Base-by-base conservation (phyloP, 805 yeast species). In the Myxozyma monticola region DNA sequence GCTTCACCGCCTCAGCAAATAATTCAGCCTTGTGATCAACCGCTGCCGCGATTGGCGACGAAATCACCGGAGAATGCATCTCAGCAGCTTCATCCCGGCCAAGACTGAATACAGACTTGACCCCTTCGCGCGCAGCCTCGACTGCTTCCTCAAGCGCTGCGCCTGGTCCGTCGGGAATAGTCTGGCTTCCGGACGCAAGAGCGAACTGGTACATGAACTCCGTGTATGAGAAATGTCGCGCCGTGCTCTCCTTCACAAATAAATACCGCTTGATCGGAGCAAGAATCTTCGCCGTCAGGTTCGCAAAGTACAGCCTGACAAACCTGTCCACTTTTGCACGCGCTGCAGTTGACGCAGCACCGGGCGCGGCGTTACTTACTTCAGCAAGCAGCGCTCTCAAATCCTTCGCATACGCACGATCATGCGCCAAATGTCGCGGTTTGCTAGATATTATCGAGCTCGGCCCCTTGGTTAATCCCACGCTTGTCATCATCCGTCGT, bases 251-350 rank as follows among this genome's bases (percentile, higher is more conserved):
- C n/a, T 54, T 45, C 8, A 53, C 57, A 26, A 37, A 53, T 26
- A 53, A 28, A 34, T 31, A 54, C 37, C 56, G 49, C 39, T 43
- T 45, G 3, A 54, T 41, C 1, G 59, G 59, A 6, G 56, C 49
- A 40, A 54, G 35, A 2, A 54, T 47, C 37, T 39, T 45, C 14
- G 50, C 57, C n/a, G 59, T 54, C 30, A 54, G 38, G n/a, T 39
- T 41, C n/a, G 56, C 54, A 38, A 54, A 54, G 24, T 54, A 36
- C 45, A 52, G 3, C 18, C 59, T 57, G 18, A 54, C 44, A 18
- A 26, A 24, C 45, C 40, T 46, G 34, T 54, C 59, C 9, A 50
- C 24, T 21, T 24, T 28, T 2, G 15, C 18, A 17, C 20, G 29
- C 7, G 35, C 4, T 26, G 39, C 45, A 17, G 24, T 22, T 15